These are phyloP conservation scores for Ophioceras dolichostomum DNA, from an alignment of 2,329 filamentous ascomycete species.

Conservation along the genomic window DNA sequence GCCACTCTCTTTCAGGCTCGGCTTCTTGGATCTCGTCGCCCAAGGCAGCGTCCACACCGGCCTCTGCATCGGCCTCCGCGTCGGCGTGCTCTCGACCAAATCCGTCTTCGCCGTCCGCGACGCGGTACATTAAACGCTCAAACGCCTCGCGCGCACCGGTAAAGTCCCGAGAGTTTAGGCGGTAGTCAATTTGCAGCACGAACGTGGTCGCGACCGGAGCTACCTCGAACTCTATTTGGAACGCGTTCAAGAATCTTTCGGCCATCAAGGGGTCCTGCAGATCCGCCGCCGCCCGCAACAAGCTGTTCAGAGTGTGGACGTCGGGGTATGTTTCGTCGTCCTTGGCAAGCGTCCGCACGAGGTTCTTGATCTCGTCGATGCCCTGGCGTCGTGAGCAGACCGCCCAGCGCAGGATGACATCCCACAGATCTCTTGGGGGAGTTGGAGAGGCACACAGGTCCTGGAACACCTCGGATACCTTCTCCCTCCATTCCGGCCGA, in stretches of 20 bases:
- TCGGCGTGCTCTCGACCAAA: too few relatives aligned
- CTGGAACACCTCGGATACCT: conserved; percentile 49
- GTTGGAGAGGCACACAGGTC: conserved; percentile 27
- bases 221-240: too few relatives aligned
- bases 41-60: background rate
- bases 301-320: conserved; percentile 60
- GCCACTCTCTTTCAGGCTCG: too few relatives aligned
- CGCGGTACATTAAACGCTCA: conserved; percentile 40
- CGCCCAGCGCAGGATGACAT: conserved; percentile 65
- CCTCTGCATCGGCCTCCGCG: background rate
- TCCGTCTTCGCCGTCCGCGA: conserved; percentile 45
- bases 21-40: too few relatives aligned
- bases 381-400: conserved; percentile 56
- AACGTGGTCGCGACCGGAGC: conserved; percentile 57
- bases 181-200: conserved; percentile 64
- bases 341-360: conserved; percentile 55
- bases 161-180: conserved; percentile 60
- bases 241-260: conserved; percentile 58
- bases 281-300: conserved; percentile 63
- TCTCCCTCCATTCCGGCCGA: conserved; percentile 34
- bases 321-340: conserved; percentile 43
- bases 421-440: conserved; percentile 48
- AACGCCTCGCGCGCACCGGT: conserved; percentile 57
- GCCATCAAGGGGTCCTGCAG: conserved; percentile 58
- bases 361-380: conserved; percentile 59